phyloP scores from a whole-genome alignment of 768 basidiomycete species.

The Paxillus ammoniavirescens region DNA sequence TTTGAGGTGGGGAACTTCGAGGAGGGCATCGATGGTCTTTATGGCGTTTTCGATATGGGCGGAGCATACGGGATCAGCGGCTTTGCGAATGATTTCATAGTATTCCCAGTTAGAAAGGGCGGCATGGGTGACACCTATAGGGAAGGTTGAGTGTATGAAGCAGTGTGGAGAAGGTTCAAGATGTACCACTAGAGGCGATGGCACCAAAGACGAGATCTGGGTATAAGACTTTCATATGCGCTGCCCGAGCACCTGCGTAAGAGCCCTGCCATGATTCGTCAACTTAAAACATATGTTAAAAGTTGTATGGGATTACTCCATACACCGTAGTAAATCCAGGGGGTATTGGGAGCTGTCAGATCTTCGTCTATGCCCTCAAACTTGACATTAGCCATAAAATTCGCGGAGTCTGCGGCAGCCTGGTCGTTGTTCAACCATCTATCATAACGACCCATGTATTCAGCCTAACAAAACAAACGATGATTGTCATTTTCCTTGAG shows the following conservation, averaged over 20 bases:
- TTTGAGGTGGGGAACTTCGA: conserved; percentile 47
- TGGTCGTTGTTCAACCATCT: conserved; percentile 92
- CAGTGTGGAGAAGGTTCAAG: background rate
- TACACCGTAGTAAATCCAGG: conserved; percentile 95
- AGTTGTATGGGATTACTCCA: conserved; percentile 18
- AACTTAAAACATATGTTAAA: background rate
- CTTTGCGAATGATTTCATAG: conserved; percentile 74
- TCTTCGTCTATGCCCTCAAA: conserved; percentile 71
- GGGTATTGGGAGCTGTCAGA: conserved; percentile 67
- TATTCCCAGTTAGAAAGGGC: conserved; percentile 83
- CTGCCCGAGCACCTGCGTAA: conserved; percentile 91
- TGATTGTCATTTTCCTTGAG: background rate
- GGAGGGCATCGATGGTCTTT: conserved; percentile 57
- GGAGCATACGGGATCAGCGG: conserved; percentile 64
- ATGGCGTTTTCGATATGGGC: conserved; percentile 57
- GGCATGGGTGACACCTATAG: conserved; percentile 81
- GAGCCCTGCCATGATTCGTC: conserved; percentile 54
- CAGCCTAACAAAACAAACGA: background rate
- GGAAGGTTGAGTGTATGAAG: background rate
- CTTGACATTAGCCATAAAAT: conserved; percentile 82
- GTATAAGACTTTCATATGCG: conserved; percentile 86
- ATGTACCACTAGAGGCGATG: conserved; percentile 80
- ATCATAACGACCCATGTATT: conserved; percentile 7
- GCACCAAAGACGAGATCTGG: conserved; percentile 88
- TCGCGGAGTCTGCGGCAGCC: conserved; percentile 85